Evolutionary conservation across 805 yeast species (phyloP).

Genomic region (Wickerhamia fluorescens): DNA sequence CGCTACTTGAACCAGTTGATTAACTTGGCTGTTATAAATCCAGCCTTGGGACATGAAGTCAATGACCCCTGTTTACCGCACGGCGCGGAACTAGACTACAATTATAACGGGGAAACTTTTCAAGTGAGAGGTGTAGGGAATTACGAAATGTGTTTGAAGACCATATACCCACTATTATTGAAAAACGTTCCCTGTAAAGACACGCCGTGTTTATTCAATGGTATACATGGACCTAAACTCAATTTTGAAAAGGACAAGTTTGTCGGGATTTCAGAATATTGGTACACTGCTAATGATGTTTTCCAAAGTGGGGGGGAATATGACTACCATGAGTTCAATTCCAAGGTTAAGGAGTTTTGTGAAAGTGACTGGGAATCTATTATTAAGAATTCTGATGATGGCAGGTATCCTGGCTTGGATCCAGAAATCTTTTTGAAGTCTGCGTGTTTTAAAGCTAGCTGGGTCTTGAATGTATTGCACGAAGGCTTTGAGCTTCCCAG

Average conservation of each 20-base stretch:
- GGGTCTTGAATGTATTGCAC: conserved; percentile 86
- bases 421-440: conserved; percentile 48
- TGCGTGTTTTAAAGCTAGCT: conserved; percentile 90
- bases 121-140: conserved; percentile 70
- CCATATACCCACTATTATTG: conserved; percentile 69
- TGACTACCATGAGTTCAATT: conserved; percentile 63
- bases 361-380: conserved; percentile 61
- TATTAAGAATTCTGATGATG: conserved; percentile 43
- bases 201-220: conserved; percentile 88
- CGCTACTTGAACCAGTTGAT: conserved; percentile 60
- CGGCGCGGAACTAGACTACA: conserved; percentile 45
- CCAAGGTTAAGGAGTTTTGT: conserved; percentile 65
- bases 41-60: conserved; percentile 15
- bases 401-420: conserved; percentile 51
- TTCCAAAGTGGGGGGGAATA: conserved; percentile 86
- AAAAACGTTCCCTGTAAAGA: conserved; percentile 79
- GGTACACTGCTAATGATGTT: conserved; percentile 94
- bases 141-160: conserved; percentile 63
- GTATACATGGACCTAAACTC: conserved; percentile 87
- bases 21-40: conserved; percentile 14
- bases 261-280: conserved; percentile 92
- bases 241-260: conserved; percentile 76
- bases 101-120: conserved; percentile 40
- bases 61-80: conserved; percentile 79
- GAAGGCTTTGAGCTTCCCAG: conserved; percentile 90